Base-by-base conservation (phyloP, 306 rosid species). In the Canavalia gladiata region DNA sequence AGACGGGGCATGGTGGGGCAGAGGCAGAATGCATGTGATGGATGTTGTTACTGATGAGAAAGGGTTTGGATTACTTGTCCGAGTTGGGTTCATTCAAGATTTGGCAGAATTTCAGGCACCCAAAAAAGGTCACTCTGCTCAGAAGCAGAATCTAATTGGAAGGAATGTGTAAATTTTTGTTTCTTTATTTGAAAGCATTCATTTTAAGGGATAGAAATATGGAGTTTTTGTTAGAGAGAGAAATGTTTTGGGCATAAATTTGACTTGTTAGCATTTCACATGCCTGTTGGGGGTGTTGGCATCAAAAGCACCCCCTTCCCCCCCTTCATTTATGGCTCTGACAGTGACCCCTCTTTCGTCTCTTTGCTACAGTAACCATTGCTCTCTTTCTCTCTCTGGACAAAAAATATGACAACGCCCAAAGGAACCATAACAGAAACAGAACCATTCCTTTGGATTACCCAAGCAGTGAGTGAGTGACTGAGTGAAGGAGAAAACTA, bases 171-270 rank as follows among this genome's bases (percentile, higher is more conserved):
- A 9, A 12, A 39, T 11, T 11, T 66, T 37, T 43, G 55, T 66
- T 65, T 77, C n/a, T 68, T 51, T 37, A 37, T 2, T 2, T 28
- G 30, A 39, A 29, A 65, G 11, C 35, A 18, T 66, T 77, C 35
- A 39, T 35, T 76, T 60, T 57, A 43, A 74, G 55, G 18, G 3
- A 45, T 5, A 5, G 49, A 45, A 45, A 8, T 1, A 45, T 4
- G 12, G 71, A 41, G 42, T 57, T 58, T 63, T 29, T 28, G 46
- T 12, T 35, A 63, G 57, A 49, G 30, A 29, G 41, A 5, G 6
- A 90, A 87, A 86, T 87, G 85, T 84, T 86, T 86, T 86, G 82
- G 43, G 78, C 90, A 76, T 76, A 76, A 75, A 75, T 76, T 90
- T 66, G 82, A 85, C 78, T 68, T 66, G 51, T 51, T 47, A 62